Base-by-base conservation (phyloP, 768 basidiomycete species). In the Strobilomyces echinocephalus region DNA sequence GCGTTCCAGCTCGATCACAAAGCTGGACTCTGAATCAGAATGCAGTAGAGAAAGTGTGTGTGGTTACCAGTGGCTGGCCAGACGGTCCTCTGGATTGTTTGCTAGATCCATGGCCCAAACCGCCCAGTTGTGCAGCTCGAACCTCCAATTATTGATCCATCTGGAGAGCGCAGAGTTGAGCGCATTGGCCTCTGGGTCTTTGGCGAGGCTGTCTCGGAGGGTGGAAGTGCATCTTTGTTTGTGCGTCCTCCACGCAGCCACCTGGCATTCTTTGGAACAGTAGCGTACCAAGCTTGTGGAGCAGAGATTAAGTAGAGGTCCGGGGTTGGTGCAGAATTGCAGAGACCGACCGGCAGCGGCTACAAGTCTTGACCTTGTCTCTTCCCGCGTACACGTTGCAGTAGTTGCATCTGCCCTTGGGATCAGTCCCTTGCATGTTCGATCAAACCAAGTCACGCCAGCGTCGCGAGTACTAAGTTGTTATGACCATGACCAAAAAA, bases 191-290 rank as follows among this genome's bases (percentile, higher is more conserved):
- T 49, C 55, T 20, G 57, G 52, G 39, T 65, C 50, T 16, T 43
- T 46, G 24, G 56, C 62, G 8, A 63, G 26, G 18, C 26, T 53
- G 2, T 58, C 56, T 41, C 57, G 53, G 34, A 62, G 33, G n/a
- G 46, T 30, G 9, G 51, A 44, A 21, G 39, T 48, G 44, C 63
- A 60, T 20, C 56, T 57, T 46, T 35, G 50, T 42, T 67, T 69
- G 52, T 69, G 69, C 10, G 65, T 63, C 42, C 21, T 59, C 69
- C 67, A 69, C 4, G 67, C 68, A 0, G 59, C 64, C 5, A 60
- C 59, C 44, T 70, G 64, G 47, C 67, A 69, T 48, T 58, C 57
- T 28, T 59, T 59, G 14, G 67, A 68, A 48, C 69, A 70, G 42
- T 70, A 69, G 14, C 62, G 63, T 20, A 69, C 69, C 40, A 68